These are phyloP conservation scores for Plenodomus lindquistii DNA, from an alignment of 2,329 filamentous ascomycete species.

Conservation along the genomic window DNA sequence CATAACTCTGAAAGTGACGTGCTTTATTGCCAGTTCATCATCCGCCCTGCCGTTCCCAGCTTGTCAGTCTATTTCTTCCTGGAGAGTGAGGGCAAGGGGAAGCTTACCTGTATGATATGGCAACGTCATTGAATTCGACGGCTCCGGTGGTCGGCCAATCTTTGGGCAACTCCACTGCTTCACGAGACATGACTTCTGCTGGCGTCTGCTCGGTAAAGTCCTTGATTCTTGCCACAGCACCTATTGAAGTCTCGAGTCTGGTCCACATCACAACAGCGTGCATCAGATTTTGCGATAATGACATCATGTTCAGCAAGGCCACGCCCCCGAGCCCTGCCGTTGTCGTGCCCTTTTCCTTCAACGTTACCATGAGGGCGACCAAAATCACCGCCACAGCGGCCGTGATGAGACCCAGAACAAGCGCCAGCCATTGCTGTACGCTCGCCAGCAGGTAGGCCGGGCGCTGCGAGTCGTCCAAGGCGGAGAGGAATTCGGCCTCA, in stretches of 20 bases:
- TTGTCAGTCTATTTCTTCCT: too few species aligned
- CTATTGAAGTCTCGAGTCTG: constrained; percentile 59
- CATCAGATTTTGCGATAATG: constrained; percentile 49
- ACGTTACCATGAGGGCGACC: constrained; percentile 33
- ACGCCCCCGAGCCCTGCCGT: constrained; percentile 53
- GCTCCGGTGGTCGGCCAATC: too few species aligned
- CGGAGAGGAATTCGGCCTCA: constrained; percentile 5
- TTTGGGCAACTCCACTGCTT: too few species aligned
- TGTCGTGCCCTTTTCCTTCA: constrained; percentile 37
- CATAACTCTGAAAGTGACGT: too few species aligned
- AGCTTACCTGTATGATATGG: too few species aligned
- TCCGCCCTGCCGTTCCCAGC: too few species aligned
- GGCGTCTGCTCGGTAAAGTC: too few species aligned
- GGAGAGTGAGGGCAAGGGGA: too few species aligned
- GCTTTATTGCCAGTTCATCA: too few species aligned
- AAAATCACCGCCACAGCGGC: constrained; percentile 40
- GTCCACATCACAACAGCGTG: too few species aligned
- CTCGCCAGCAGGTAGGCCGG: constrained; percentile 45
- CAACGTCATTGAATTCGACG: too few species aligned
- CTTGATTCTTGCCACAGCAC: constrained; percentile 57
- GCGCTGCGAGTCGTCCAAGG: constrained; percentile 42
- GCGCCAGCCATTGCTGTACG: constrained; percentile 46
- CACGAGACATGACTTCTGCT: too few species aligned
- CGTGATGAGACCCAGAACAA: constrained; percentile 43
- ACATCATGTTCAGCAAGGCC: constrained; percentile 55